A percentile compares a stretch with the other conserved stretches of the same genome.
phyloP scores from a whole-genome alignment of 768 basidiomycete genomes.

The Leccinum disarticulatum region DNA sequence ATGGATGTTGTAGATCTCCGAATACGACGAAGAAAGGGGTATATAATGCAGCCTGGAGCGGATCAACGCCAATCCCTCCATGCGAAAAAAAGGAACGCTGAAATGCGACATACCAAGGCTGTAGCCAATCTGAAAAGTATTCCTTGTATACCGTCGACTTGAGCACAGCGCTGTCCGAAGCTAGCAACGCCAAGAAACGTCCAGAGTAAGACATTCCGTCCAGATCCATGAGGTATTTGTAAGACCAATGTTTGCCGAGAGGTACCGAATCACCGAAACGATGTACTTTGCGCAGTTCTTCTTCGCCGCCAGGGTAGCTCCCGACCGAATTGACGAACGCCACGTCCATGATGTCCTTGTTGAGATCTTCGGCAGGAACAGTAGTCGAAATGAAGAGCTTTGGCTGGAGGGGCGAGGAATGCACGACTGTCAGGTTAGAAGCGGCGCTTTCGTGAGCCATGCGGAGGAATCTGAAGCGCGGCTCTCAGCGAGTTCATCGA shows the following conservation, averaged over 20 bases:
- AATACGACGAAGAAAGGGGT: constrained; percentile 82
- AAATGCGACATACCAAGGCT: constrained; percentile 66
- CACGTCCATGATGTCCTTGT: constrained; percentile 81
- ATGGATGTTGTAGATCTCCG: constrained; percentile 92
- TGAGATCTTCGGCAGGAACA: constrained; percentile 61
- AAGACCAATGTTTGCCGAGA: constrained; percentile 85
- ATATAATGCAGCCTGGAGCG: constrained; percentile 85
- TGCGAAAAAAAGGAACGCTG: neutral
- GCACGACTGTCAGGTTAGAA: constrained; percentile 61
- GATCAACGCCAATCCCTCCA: neutral
- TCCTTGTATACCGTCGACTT: constrained; percentile 92
- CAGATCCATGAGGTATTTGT: constrained; percentile 90
- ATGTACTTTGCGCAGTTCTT: constrained; percentile 60
- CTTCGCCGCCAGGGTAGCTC: constrained; percentile 74
- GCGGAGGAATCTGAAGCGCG: constrained; percentile 56
- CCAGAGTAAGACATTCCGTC: constrained; percentile 97
- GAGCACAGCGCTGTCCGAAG: constrained; percentile 85
- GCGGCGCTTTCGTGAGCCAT: constrained; percentile 60
- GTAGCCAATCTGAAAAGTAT: constrained; percentile 88
- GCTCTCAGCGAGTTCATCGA: neutral
- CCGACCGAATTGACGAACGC: constrained; percentile 82
- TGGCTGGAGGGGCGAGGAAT: constrained; percentile 63
- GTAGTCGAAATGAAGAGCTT: constrained; percentile 57
- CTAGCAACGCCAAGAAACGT: constrained; percentile 80
- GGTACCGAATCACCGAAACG: constrained; percentile 76